Evolutionary conservation across 306 rosid species (phyloP), one percentile per base, ranked within the genome.

Genomic region (Cercis canadensis): DNA sequence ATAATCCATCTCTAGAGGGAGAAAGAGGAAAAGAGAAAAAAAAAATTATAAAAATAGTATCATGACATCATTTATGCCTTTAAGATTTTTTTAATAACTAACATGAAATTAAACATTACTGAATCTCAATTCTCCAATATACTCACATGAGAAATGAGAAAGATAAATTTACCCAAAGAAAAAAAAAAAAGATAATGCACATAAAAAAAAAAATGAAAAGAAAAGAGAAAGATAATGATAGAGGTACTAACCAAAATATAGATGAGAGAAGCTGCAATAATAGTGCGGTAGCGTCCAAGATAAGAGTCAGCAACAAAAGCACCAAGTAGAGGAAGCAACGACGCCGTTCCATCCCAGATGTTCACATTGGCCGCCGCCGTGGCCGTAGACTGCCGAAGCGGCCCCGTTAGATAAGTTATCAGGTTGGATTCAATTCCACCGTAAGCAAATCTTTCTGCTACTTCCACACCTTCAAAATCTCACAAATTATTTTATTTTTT

Each of bases 271-370:
- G 85, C 85, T 1, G 51, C 14, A 24, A 80, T 5, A 24, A 83
- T 53, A 2, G 87, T 72, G 10, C 80, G 72, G 67, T 72, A 79
- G 57, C 85, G 82, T 7, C 85, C 85, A 8, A 81, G 46, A 45
- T 51, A 76, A 5, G 72, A 66, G 6, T 83, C 87, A 10, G 87
- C 87, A 1, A 80, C 62, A 47, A 76, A 80, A 7, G 81, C 86
- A 4, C 86, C 86, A 8, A 76, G 9, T 0, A 78, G 57, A 6
- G 83, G 75, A 3, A 78, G 59, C 72, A 82, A 66, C 37, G 75
- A 58, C 67, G 71, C 72, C 15, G 81, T 71, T 54, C 83, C 86
- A n/a, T 31, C 52, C 86, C 86, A 82, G 0, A 62, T 62, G 73
- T 78, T 82, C 19, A 78, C 83, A 19, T n/a, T 82, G 57, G 44